These are phyloP conservation scores for Purshia tridentata DNA, from an alignment of 306 rosid genomes.

Conservation along the genomic window DNA sequence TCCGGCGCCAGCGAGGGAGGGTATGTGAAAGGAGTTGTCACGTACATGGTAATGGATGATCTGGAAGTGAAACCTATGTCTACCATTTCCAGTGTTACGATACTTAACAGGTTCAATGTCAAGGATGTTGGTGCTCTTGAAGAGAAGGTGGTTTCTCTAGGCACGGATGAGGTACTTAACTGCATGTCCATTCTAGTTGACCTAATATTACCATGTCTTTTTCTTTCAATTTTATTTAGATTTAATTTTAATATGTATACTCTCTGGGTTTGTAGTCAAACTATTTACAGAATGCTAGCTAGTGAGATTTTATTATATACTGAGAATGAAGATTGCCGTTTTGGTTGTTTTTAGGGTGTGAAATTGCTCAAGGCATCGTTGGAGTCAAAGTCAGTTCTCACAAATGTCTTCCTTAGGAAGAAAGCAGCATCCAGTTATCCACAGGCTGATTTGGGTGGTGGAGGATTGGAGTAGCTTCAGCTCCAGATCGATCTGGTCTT, in stretches of 20 bases:
- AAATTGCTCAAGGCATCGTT: conserved; percentile 16
- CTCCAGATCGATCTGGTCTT: no score
- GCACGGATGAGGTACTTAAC: conserved; percentile 4
- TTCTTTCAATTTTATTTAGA: no score
- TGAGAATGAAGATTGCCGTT: neutral
- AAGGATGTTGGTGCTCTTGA: conserved; percentile 6
- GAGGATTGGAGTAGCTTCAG: no score
- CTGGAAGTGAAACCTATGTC: conserved; percentile 25
- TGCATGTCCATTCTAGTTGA: no score
- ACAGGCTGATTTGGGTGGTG: no score
- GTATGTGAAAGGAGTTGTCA: conserved; percentile 11
- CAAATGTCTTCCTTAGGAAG: conserved; percentile 3
- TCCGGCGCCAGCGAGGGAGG: neutral
- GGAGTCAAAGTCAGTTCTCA: neutral
- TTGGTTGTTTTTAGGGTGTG: conserved; percentile 5
- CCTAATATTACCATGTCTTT: no score
- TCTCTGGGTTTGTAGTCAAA: no score
- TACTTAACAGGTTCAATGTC: conserved; percentile 3
- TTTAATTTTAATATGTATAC: no score
- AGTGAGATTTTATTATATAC: no score
- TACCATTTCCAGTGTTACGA: neutral
- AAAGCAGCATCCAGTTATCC: neutral
- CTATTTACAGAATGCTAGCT: no score
- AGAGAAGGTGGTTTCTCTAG: conserved; percentile 16
- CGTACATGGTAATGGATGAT: conserved; percentile 33